Base-by-base conservation (phyloP, 345 rosid species). In the Citrus mangshanensis region DNA sequence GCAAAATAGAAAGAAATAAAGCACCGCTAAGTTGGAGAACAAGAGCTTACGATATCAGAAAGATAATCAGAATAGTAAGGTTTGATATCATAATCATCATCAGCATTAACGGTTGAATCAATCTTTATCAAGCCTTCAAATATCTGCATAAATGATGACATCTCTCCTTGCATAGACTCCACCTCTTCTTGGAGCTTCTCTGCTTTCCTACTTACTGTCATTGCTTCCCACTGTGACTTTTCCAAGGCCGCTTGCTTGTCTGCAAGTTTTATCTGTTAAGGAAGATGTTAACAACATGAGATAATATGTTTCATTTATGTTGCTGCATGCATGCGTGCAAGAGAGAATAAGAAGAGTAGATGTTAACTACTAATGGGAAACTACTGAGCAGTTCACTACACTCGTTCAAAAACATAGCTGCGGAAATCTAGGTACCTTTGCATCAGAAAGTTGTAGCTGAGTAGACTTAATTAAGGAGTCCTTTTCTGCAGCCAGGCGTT, bases 191-290 rank as follows among this genome's bases (percentile, higher is more conserved):
- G 90, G 69, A 97, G 97, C 88, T 92, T 90, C 77, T 75, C 95
- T 46, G 81, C 93, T 85, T 81, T 92, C 21, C 80, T 72, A 73
- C 87, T 86, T 42, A 95, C 84, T 70, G 93, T 87, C 90, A 89
- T 91, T 76, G 92, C 94, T 85, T 97, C 94, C 99, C 99, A 97
- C 77, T 87, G 98, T 51, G 86, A 81, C 89, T 92, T 97, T 78
- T 97, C 99, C 60, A 94, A 83, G 16, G 94, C 91, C 51, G 99
- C 99, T 85, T 94, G 98, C 88, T 83, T 96, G 87, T 96, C 99
- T 46, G 98, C 99, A 78, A 94, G 98, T 84, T 93, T 92, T 77
- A 96, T 86, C 98, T 91, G 90, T 64, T 63, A 58, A 27, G 51
- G 70, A 68, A 74, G 68, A 38, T 21, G 66, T 66, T 79, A 40